Conservation (phyloP, 495 filamentous ascomycete genomes). For the Neurospora pannonica region DNA sequence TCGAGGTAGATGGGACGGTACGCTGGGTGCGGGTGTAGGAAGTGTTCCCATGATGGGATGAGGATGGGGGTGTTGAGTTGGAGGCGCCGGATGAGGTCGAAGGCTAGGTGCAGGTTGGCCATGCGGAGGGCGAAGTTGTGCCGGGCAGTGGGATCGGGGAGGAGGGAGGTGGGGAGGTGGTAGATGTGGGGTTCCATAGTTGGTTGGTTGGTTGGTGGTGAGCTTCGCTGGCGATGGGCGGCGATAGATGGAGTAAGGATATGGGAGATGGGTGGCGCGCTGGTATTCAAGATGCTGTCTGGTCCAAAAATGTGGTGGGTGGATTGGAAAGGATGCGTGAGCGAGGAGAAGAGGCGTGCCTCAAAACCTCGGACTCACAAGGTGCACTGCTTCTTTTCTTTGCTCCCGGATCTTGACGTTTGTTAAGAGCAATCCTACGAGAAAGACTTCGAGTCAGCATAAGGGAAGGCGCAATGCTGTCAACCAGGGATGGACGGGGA, state of each 20-base stretch:
- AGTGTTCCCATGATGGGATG: neutral
- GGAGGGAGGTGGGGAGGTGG: neutral
- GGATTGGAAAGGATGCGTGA: neutral
- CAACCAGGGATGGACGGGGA: neutral
- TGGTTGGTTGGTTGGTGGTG: neutral
- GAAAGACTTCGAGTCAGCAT: neutral
- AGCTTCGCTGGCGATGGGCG: neutral
- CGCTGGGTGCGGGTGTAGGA: neutral
- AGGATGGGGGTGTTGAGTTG: neutral
- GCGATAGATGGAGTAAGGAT: neutral
- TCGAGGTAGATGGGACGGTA: neutral
- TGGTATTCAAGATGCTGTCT: neutral
- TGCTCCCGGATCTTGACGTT: neutral
- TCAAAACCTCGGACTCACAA: neutral
- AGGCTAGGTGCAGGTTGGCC: neutral
- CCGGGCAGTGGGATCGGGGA: neutral
- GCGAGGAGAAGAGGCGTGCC: neutral
- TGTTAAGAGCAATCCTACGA: neutral
- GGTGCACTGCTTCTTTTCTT: neutral
- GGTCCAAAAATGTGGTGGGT: neutral
- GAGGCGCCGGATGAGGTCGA: neutral
- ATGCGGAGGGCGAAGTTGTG: neutral
- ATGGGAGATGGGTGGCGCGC: too few species aligned
- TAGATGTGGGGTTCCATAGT: neutral
- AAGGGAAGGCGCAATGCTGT: neutral